Evolutionary conservation across 352 stramenopile genomes (phyloP), one percentile per base, ranked within the genome.

Genomic region (Globisporangium okanoganense): DNA sequence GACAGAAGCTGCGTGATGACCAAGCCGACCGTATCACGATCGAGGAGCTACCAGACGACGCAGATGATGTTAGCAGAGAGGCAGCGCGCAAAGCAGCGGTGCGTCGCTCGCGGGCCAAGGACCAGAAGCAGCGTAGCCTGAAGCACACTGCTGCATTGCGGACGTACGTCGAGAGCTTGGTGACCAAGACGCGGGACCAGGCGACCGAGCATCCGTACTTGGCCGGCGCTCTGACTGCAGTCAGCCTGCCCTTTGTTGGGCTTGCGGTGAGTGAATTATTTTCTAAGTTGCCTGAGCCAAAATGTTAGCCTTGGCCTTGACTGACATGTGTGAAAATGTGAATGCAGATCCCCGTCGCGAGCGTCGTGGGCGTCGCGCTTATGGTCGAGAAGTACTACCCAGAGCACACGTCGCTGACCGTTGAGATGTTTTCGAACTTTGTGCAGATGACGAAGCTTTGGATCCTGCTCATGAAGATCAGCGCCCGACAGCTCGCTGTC

Each of bases 361-460:
- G 79, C 44, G 66, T 91, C 57, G 70, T 90, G 14, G 85, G 82
- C 12, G 53, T 88, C 6, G 82, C 77, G n/a, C 70, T 94, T 16
- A 75, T 89, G 48, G 60, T 92, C 22, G 85, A 94, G 64, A 89
- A 85, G 58, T 88, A 90, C 65, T 94, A 88, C 43, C 85, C 85
- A 0, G 82, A 94, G 55, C 79, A 90, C 61, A 73, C 80, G 31
- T 75, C 69, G 48, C 51, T 94, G 58, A 83, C 78, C 3, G 52
- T 92, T 22, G 85, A 92, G 57, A 71, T 94, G 33, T 71, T 72
- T 27, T 72, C 67, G 18, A 91, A 92, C 64, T 92, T 90, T 56
- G 71, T 90, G 20, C 80, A 94, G 72, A 92, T 92, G 83, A 86
- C 77, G 31, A 91, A 87, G 50, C 64, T 94, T 31, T 94, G 78